Evolutionary conservation across 2,329 filamentous ascomycete species (phyloP), one percentile per base, ranked within the genome.

Genomic region (Talaromyces sp.): DNA sequence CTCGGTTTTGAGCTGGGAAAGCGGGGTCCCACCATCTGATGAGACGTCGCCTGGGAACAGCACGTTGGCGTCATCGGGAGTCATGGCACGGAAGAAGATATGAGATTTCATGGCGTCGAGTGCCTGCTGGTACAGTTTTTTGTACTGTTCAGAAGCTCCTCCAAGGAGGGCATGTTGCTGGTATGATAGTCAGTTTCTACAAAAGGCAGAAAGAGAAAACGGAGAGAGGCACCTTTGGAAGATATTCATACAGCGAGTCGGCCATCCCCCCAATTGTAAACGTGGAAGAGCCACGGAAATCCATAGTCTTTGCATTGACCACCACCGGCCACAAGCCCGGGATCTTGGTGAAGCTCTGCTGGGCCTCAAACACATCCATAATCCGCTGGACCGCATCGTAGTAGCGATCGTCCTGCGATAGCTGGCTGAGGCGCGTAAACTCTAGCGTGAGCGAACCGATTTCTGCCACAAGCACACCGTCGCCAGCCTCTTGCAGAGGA

Each of bases 201-300:
- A 33, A 53, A 8, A 15, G 73, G 1, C 71, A 78, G 58, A 17
- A 62, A 55, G 22, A 67, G 30, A 15, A 8, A 30, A 8, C 7
- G 8, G 8, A 57, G 59, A 2, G 80, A 82, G 81, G 54, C 71
- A 93, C 80, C 70, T 86, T 85, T 0, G 83, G 81, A 15, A 86
- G 71, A 64, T 85, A 85, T 65, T 85, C 84, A 66, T 85, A 86
- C 0, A 83, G 73, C 8, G 81, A 84, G 69, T 86, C 83, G 2
- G 81, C 78, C 77, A 82, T 81, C 19, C 78, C 82, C 17, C 84
- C 82, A 63, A 86, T 75, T 0, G 82, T 82, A 68, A 82, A 86
- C 36, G 75, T 72, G 44, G 69, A 68, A 54, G 72, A 68, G 5
- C 66, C 62, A n/a, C 61, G 63, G 17, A 68, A 66, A 36, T 69